Conservation (phyloP, 768 basidiomycete species). For the Tricholomella constricta region DNA sequence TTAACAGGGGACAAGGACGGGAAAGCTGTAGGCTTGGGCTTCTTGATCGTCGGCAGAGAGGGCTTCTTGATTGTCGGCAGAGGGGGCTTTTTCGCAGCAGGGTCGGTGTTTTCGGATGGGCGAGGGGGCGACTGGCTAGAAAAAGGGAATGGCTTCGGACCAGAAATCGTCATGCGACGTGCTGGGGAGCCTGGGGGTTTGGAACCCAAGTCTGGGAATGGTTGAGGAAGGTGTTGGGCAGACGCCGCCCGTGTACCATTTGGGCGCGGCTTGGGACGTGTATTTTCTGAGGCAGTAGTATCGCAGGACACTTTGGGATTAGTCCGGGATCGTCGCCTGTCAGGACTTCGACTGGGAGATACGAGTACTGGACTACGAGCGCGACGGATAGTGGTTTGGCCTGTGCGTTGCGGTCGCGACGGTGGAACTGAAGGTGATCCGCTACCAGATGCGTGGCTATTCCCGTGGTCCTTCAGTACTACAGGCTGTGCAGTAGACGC, state of each 20-base stretch:
- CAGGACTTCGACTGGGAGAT: constrained; percentile 3
- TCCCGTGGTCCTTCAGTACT: constrained; percentile 1
- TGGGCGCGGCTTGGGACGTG: constrained; percentile 20
- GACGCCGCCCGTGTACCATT: neutral
- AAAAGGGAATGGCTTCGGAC: constrained; percentile 1
- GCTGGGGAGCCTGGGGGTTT: constrained; percentile 10
- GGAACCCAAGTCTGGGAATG: neutral
- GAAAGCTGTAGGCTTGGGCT: constrained; percentile 25
- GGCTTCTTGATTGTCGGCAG: constrained; percentile 2
- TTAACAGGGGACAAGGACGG: constrained; percentile 17
- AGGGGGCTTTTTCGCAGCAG: neutral
- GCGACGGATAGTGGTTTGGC: neutral
- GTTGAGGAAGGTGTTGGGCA: neutral
- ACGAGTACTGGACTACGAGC: neutral
- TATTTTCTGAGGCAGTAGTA: neutral
- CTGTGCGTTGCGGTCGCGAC: neutral
- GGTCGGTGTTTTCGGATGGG: neutral
- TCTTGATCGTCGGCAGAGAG: too few relatives aligned
- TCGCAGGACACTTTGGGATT: neutral
- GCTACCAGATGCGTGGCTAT: neutral
- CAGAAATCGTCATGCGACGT: constrained; percentile 14
- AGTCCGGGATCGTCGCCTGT: neutral
- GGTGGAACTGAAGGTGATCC: neutral
- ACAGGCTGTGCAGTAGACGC: neutral
- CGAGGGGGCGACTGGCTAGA: neutral